These are phyloP conservation scores for Xylariaceae sp. DNA, from an alignment of 2,329 filamentous ascomycete genomes.

Conservation along the genomic window DNA sequence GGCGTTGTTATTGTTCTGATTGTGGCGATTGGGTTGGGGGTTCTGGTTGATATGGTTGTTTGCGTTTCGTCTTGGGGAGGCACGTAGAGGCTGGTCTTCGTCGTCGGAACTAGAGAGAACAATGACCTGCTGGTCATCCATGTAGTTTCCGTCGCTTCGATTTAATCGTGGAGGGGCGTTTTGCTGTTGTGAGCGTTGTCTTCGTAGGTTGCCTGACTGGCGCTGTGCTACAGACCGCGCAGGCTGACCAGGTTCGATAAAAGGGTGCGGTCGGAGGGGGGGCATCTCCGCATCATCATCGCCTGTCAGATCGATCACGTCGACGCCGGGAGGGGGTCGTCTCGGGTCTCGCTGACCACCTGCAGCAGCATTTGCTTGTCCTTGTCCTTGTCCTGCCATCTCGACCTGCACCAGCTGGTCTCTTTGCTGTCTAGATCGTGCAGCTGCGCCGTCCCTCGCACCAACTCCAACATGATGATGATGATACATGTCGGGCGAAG, in stretches of 20 bases:
- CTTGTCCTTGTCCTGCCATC: slow-evolving; percentile 16
- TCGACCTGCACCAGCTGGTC: slow-evolving; percentile 39
- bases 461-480: neutral
- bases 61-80: slow-evolving; percentile 14
- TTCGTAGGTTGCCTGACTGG: slow-evolving; percentile 32
- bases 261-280: neutral
- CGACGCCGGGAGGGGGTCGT: slow-evolving; percentile 29
- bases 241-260: slow-evolving; percentile 14
- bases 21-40: neutral
- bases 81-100: slow-evolving; percentile 34
- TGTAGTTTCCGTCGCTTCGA: slow-evolving; percentile 41
- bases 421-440: slow-evolving; percentile 11
- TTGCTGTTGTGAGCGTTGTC: slow-evolving; percentile 33
- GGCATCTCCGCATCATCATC: slow-evolving; percentile 29
- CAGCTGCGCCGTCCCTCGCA: neutral
- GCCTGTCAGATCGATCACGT: slow-evolving; percentile 40
- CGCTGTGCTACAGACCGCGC: slow-evolving; percentile 7
- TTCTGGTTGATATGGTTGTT: slow-evolving; percentile 7
- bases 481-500: slow-evolving; percentile 14
- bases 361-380: slow-evolving; percentile 4
- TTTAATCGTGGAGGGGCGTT: slow-evolving; percentile 37
- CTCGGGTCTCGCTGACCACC: slow-evolving; percentile 13
- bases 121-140: slow-evolving; percentile 36
- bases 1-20: neutral
- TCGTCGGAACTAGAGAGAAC: slow-evolving; percentile 41